Base-by-base conservation (phyloP, 441 rosid species). In the Codiaeum variegatum region DNA sequence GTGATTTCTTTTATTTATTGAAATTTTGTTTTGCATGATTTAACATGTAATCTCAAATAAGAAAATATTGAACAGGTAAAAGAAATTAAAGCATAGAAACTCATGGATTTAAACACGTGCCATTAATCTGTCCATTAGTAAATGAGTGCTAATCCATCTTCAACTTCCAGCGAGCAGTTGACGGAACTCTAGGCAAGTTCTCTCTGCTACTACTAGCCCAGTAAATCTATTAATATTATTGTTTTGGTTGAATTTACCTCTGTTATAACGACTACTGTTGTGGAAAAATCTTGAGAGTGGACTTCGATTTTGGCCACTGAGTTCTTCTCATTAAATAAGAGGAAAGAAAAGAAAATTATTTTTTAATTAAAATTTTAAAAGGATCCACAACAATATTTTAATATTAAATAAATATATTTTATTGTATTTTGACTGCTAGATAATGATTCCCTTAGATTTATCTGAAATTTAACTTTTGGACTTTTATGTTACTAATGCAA, bases 101-200 rank as follows among this genome's bases (percentile, higher is more conserved):
- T 51, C 8, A 4, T 18, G 36, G 40, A 32, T 13, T 16, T 10
- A 9, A 15, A 21, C 42, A 38, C 7, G 10, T 32, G 36, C 0
- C 21, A 16, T 54, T 13, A 19, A 16, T 36, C 29, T 52, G 26
- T 52, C 69, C 55, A 16, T 46, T 73, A 26, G 64, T 46, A 31
- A 61, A 49, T 1, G 67, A 59, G 29, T 38, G 42, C 7, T 34
- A 36, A 16, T 59, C 75, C 44, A 62, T 71, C 72, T 76, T 84
- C 77, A 75, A 52, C 69, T 72, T 87, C 69, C 31, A 68, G 24
- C 73, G 59, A 36, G 79, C 49, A 15, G 64, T 18, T 0, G 79
- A 63, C 8, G 77, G 72, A 58, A 38, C 67, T 69, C 73, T 70
- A 0, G 38, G 52, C 76, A 71, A 34, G 28, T 28, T 7, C 2